Percentiles rank a stretch among this genome's conserved stretches.
These are phyloP conservation scores for Paramecium sexaurelia DNA, from an alignment of 73 alveolate species.

Conservation along the genomic window DNA sequence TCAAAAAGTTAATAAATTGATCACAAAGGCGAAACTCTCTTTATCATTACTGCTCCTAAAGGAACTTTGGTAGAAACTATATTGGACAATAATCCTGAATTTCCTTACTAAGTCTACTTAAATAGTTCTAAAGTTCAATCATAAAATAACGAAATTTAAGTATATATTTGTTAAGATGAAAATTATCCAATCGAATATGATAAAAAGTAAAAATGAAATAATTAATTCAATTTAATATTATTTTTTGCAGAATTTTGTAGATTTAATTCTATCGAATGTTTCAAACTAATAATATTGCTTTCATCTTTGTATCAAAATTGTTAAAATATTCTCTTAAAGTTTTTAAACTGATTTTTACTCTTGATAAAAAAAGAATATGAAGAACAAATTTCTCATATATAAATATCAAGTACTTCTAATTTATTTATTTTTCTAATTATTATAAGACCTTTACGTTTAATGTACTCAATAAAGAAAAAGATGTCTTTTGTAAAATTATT, in stretches of 20 bases:
- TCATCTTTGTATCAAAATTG: background rate
- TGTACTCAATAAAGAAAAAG: too few relatives aligned
- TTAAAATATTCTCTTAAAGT: background rate
- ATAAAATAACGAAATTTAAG: constrained; percentile 57
- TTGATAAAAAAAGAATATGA: too few relatives aligned
- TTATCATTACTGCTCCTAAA: constrained; percentile 74
- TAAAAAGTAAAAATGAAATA: constrained; percentile 12
- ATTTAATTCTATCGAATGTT: background rate
- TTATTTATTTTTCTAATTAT: too few relatives aligned
- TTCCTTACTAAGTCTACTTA: constrained; percentile 55
- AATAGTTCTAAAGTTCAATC: constrained; percentile 45
- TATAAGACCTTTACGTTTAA: too few relatives aligned
- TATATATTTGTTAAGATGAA: constrained; percentile 66
- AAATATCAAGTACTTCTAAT: too few relatives aligned
- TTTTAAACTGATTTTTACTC: too few relatives aligned
- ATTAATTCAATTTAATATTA: background rate
- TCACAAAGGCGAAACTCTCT: constrained; percentile 64
- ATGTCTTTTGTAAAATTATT: too few relatives aligned
- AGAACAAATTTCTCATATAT: too few relatives aligned
- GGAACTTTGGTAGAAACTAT: constrained; percentile 74
- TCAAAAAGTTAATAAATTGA: constrained; percentile 43
- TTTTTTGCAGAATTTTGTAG: background rate
- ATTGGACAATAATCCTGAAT: constrained; percentile 54
- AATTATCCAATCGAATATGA: constrained; percentile 57
- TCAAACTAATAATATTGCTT: background rate